Base-by-base conservation (phyloP, 768 basidiomycete genomes). In the Phanerodontia chrysosporium region DNA sequence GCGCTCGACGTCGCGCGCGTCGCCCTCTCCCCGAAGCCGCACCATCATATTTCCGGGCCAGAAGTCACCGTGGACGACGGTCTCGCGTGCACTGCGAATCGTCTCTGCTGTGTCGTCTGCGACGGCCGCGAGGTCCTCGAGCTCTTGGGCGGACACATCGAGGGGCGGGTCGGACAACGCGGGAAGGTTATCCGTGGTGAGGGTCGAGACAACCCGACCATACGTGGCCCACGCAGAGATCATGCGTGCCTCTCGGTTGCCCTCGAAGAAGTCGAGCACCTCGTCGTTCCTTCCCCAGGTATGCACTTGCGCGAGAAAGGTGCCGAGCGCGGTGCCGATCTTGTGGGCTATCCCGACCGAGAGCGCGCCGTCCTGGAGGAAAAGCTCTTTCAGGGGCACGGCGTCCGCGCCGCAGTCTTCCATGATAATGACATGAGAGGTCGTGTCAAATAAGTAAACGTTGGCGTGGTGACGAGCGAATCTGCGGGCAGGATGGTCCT, bases 1-100 rank as follows among this genome's bases (percentile, higher is more conserved):
- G 12, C 69, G 74, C 65, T 74, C 71, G 39, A 84, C 63, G 12
- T 59, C 49, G 1, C 27, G 55, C 14, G 30, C 36, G 9, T 25
- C 36, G 16, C 73, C 74, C 7, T 67, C 67, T 10, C 44, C n/a
- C 51, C 69, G 69, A 10, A 77, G 66, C 12, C 63, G 68, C 21
- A 87, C 63, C 60, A 87, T 73, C 46, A 89, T 62, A 64, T 89
- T 89, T 0, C 86, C 87, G 1, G 87, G 80, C 86, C 87, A 89
- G 63, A 89, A 84, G 67, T 89, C 88, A 0, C 88, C 87, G 82
- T 83, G 83, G n/a, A 70, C 73, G 58, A 72, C 49, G 71, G n/a
- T 65, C 49, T 75, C 74, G 35, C 65, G 58, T 28, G 67, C 67
- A 22, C 67, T 67, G 28, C 59, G 46, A 29, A 81, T 77, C 21